phyloP scores from a whole-genome alignment of 2,329 filamentous ascomycete genomes.

The Pezizomycotina sp. region DNA sequence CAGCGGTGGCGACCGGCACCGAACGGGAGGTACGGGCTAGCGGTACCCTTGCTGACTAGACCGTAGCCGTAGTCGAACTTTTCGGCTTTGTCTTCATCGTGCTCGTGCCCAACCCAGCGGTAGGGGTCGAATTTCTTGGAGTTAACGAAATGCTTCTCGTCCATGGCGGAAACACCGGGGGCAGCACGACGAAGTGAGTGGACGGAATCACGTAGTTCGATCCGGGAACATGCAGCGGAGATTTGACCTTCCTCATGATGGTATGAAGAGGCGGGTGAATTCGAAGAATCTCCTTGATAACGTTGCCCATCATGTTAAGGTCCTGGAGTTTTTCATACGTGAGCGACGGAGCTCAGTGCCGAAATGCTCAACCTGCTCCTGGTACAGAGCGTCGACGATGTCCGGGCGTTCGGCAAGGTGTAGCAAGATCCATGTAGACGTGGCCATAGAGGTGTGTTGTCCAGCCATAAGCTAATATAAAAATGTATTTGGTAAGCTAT shows the following conservation, averaged over 20 bases:
- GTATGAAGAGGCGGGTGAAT: constrained; percentile 57
- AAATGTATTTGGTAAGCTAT: too few species aligned
- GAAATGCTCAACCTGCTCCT: constrained; percentile 45
- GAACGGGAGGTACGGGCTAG: constrained; percentile 51
- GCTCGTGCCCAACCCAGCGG: constrained; percentile 37
- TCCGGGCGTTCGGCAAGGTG: constrained; percentile 54
- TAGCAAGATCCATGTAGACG: constrained; percentile 61
- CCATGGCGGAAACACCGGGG: constrained; percentile 33
- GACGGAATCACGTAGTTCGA: constrained; percentile 40
- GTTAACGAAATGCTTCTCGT: constrained; percentile 45
- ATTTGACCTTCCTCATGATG: constrained; percentile 56
- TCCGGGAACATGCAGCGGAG: constrained; percentile 43
- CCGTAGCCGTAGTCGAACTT: constrained; percentile 49
- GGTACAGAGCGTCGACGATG: constrained; percentile 50
- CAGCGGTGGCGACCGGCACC: constrained; percentile 57
- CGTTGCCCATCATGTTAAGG: constrained; percentile 44
- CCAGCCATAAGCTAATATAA: constrained; percentile 59
- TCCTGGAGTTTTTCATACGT: constrained; percentile 43
- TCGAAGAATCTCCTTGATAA: constrained; percentile 56
- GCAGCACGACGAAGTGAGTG: constrained; percentile 38
- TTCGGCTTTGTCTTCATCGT: constrained; percentile 32
- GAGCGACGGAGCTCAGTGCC: constrained; percentile 39
- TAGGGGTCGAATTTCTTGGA: constrained; percentile 45
- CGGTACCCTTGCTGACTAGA: constrained; percentile 42
- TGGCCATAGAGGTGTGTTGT: constrained; percentile 64